phyloP scores from a whole-genome alignment of 169 alveolate species.

The Eimeria acervulina region DNA sequence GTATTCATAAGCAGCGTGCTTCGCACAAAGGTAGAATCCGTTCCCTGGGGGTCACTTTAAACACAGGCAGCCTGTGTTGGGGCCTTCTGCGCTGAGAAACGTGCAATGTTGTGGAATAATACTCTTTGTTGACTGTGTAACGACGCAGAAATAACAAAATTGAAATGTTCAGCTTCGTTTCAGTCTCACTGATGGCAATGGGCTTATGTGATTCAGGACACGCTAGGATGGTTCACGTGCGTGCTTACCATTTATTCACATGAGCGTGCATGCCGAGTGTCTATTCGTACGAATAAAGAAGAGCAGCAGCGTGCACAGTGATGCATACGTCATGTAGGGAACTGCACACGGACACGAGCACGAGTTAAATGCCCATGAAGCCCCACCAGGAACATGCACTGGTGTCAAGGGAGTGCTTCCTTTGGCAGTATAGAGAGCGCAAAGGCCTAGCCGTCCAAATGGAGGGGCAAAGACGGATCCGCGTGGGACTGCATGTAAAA shows the following conservation, averaged over 20 bases:
- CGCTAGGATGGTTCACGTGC: not conserved
- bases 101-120: not conserved
- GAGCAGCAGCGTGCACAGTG: too few species aligned
- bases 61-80: not conserved
- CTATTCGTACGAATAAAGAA: not conserved
- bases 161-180: not conserved
- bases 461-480: not conserved
- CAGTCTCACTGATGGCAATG: not conserved
- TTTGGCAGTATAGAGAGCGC: not conserved
- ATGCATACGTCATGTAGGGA: too few species aligned
- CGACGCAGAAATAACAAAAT: not conserved
- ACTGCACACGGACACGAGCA: not conserved
- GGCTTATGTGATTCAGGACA: not conserved
- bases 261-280: not conserved
- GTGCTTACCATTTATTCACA: not conserved
- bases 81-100: not conserved
- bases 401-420: not conserved
- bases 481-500: not conserved
- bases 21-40: not conserved
- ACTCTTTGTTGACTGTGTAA: not conserved
- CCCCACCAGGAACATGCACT: not conserved
- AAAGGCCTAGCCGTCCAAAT: not conserved
- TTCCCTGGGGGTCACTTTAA: not conserved
- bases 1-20: not conserved
- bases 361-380: not conserved